A percentile compares a stretch with the other conserved stretches of the same genome.
Evolutionary conservation across 1,284 basidiomycete species (phyloP).

Genomic region (Cutaneotrichosporon cyanovorans): DNA sequence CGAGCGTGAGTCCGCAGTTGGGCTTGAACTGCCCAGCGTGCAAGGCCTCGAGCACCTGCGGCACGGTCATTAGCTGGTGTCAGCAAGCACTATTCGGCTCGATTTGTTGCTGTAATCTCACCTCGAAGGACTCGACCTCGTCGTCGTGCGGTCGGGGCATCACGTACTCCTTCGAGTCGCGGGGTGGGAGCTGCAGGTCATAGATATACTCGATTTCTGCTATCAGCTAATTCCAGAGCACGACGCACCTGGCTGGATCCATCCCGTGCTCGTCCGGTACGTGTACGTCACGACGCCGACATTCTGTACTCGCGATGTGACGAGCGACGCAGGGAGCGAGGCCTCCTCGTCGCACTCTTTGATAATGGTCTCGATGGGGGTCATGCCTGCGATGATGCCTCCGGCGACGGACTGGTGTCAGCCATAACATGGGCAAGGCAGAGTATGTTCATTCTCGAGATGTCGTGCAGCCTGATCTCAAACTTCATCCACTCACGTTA

Average conservation of each 20-base stretch:
- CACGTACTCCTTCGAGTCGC: slow-evolving; percentile 48
- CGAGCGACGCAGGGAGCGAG: slow-evolving; percentile 59
- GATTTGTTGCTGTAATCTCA: slow-evolving; percentile 12
- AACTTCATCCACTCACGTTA: slow-evolving; percentile 9
- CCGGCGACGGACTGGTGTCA: slow-evolving; percentile 49
- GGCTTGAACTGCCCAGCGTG: slow-evolving; percentile 51
- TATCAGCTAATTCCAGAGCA: neutral
- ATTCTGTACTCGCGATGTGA: slow-evolving; percentile 48
- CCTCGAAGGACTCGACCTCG: slow-evolving; percentile 77
- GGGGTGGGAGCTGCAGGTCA: slow-evolving; percentile 62
- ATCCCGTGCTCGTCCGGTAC: slow-evolving; percentile 60
- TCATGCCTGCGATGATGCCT: slow-evolving; percentile 60
- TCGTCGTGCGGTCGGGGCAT: slow-evolving; percentile 71
- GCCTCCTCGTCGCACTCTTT: slow-evolving; percentile 94
- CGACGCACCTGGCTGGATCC: slow-evolving; percentile 61
- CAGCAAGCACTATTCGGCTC: no score
- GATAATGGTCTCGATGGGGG: slow-evolving; percentile 65
- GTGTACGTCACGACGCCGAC: slow-evolving; percentile 47
- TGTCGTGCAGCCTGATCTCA: no score
- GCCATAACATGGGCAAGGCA: neutral
- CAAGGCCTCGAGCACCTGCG: slow-evolving; percentile 45
- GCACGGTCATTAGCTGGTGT: slow-evolving; percentile 31
- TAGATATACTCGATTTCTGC: slow-evolving; percentile 51
- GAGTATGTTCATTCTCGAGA: neutral
- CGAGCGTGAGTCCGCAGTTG: slow-evolving; percentile 52